These are phyloP conservation scores for Lithocarpus polystachyus DNA, from an alignment of 306 rosid genomes.

Conservation along the genomic window DNA sequence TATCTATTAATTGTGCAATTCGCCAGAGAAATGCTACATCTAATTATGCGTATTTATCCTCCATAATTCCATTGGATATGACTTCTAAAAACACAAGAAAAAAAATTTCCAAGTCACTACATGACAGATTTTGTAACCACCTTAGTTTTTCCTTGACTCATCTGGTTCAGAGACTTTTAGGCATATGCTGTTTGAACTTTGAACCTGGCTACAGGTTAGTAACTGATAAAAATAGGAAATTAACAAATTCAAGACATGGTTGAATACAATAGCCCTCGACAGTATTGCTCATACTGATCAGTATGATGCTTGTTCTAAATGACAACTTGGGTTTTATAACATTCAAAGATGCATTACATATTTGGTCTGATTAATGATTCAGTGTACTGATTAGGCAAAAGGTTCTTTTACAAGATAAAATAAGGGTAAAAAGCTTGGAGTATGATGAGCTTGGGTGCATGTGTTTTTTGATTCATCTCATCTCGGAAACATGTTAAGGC, in stretches of 20 bases:
- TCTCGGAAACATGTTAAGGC: slow-evolving; percentile 28
- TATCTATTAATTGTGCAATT: neutral
- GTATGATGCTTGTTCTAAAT: slow-evolving; percentile 25
- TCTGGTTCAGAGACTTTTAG: neutral
- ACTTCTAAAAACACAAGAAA: slow-evolving; percentile 7
- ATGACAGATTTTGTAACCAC: slow-evolving; percentile 23
- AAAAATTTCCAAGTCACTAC: neutral
- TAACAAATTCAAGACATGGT: neutral
- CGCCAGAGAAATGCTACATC: neutral
- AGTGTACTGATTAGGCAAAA: slow-evolving; percentile 5
- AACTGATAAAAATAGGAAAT: neutral
- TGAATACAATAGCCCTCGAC: neutral
- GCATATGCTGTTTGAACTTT: neutral
- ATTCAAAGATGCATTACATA: slow-evolving; percentile 37
- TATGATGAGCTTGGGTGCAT: slow-evolving; percentile 4
- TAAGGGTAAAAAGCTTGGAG: slow-evolving; percentile 13
- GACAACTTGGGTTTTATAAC: slow-evolving; percentile 22
- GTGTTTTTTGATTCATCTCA: slow-evolving; percentile 25
- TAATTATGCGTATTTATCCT: neutral
- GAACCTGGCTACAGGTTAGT: neutral
- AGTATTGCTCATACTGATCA: neutral
- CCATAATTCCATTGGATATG: neutral
- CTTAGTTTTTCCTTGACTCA: slow-evolving; percentile 18
- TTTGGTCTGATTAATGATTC: slow-evolving; percentile 26
- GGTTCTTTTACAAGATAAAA: neutral